A percentile compares a stretch with the other conserved stretches of the same genome.
Evolutionary conservation across 164 flowering plant genomes (phyloP).

Genomic region (Berberis thunbergii): DNA sequence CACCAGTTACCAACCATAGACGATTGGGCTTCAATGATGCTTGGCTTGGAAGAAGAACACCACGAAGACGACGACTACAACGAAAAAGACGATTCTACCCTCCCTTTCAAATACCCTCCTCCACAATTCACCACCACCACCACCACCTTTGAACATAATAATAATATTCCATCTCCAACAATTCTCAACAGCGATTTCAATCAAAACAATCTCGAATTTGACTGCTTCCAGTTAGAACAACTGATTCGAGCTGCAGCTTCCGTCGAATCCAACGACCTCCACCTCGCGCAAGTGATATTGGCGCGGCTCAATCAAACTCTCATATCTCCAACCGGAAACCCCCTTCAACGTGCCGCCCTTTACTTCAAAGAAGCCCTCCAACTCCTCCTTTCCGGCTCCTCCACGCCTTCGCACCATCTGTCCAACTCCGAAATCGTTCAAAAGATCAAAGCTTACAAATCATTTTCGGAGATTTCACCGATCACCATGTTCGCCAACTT

Average conservation of each 20-base stretch:
- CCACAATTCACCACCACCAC: slow-evolving; percentile 14
- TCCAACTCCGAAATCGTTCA: slow-evolving; percentile 47
- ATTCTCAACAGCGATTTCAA: not conserved
- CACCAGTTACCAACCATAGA: slow-evolving; percentile 30
- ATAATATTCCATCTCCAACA: slow-evolving; percentile 4
- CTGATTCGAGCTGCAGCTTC: slow-evolving; percentile 62
- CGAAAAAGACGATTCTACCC: slow-evolving; percentile 33
- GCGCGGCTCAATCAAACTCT: slow-evolving; percentile 80
- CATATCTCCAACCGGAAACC: slow-evolving; percentile 48
- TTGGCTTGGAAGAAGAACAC: slow-evolving; percentile 27
- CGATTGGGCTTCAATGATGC: slow-evolving; percentile 65
- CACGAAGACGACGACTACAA: not conserved
- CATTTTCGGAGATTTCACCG: slow-evolving; percentile 62
- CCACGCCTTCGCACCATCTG: slow-evolving; percentile 5
- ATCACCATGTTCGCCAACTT: slow-evolving; percentile 73
- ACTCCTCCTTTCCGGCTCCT: slow-evolving; percentile 32
- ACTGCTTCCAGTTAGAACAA: slow-evolving; percentile 43
- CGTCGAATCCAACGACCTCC: slow-evolving; percentile 59
- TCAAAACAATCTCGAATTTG: slow-evolving; percentile 26
- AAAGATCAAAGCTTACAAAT: slow-evolving; percentile 53
- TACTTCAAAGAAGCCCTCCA: slow-evolving; percentile 86
- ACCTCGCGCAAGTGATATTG: slow-evolving; percentile 61
- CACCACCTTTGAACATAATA: slow-evolving; percentile 6
- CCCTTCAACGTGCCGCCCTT: slow-evolving; percentile 74
- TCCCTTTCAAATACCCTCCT: slow-evolving; percentile 6